Evolutionary conservation across 306 rosid species (phyloP).

Genomic region (Alnus glutinosa): DNA sequence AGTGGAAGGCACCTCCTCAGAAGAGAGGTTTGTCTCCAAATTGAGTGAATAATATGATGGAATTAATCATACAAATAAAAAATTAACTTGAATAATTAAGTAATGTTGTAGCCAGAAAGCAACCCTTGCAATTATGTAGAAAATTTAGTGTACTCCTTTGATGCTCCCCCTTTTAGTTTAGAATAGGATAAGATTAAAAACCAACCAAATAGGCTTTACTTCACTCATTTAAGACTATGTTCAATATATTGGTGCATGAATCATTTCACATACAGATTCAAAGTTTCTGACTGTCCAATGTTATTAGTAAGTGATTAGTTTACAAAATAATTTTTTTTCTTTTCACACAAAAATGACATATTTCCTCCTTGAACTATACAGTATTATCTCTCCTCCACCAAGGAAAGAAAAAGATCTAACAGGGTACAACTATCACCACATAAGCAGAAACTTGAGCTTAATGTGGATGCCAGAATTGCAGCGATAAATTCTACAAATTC

Average conservation of each 20-base stretch:
- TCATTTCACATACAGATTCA: not conserved
- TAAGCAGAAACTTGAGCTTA: not conserved
- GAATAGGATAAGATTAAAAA: not conserved
- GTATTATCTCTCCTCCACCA: not conserved
- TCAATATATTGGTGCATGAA: not conserved
- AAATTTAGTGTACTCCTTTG: not conserved
- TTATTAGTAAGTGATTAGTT: not conserved
- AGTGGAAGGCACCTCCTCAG: too few relatives aligned
- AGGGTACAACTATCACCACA: not conserved
- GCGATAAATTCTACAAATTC: not conserved
- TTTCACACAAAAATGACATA: not conserved
- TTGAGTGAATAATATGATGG: not conserved
- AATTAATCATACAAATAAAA: not conserved
- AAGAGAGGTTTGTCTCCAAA: not conserved
- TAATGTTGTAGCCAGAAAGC: not conserved
- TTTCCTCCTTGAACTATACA: not conserved
- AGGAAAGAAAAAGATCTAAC: not conserved
- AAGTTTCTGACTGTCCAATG: not conserved
- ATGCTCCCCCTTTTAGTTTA: not conserved
- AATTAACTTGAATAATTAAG: not conserved
- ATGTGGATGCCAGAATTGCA: not conserved
- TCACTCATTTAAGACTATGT: not conserved
- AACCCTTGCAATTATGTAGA: not conserved
- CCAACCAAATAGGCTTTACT: not conserved
- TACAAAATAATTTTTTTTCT: not conserved